Evolutionary conservation across 1,139 yeast genomes (phyloP), one percentile per base, ranked within the genome.

Genomic region (Lodderomyces pseudojiufengensis): DNA sequence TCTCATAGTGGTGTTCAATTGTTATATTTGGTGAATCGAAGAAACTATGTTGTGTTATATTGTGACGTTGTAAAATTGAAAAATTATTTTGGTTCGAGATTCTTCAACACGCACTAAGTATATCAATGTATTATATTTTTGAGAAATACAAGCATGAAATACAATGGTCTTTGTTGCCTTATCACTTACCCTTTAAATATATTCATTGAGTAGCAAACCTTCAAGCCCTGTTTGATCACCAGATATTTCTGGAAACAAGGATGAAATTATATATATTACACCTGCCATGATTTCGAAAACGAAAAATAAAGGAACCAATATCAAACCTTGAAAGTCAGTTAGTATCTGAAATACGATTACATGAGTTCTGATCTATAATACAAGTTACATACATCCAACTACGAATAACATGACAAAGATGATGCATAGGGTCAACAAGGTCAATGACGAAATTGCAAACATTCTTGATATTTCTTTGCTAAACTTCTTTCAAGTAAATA

Each of bases 361-460:
- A n/a, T n/a, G n/a, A n/a, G 21, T 14, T n/a, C 10, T 7, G 12
- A 12, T 13, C 10, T 13, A 27, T 27, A 13, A 12, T n/a, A n/a
- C n/a, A n/a, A n/a, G n/a, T n/a, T n/a, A 24, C 56, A 27, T 45
- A 51, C 57, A 43, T 9, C 49, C 37, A 5, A 44, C 26, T 23
- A 50, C 35, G 34, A 51, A 48, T 3, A 42, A 25, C 3, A 31
- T 33, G 9, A 49, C 29, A 24, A 45, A 41, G 2, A 40, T 15
- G 2, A 39, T 5, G 3, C 47, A 38, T 12, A 44, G 31, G 12
- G 49, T 15, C 3, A 47, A 40, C 16, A 51, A 39, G 2, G 44
- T 39, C n/a, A 48, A 28, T 15, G 55, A 46, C 4, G 56, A 51
- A 24, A 52, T 32, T n/a, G 54, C 55, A 38, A 52, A 42, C 56